Base-by-base conservation (phyloP, 306 rosid species). In the Pyrus communis region DNA sequence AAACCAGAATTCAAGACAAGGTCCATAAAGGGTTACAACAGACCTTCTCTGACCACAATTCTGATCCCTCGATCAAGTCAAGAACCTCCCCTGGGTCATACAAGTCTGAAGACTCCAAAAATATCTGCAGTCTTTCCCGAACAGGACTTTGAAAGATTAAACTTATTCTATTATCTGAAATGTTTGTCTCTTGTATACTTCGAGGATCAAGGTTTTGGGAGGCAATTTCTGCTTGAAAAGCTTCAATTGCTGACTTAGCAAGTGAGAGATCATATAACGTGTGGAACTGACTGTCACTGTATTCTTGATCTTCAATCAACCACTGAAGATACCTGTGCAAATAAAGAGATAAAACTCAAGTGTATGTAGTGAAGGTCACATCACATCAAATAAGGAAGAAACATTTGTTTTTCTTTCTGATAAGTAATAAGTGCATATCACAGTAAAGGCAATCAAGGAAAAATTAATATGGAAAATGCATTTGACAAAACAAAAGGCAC, bases 51-150 rank as follows among this genome's bases (percentile, higher is more conserved):
- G 85, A 82, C 98, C 97, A 95, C 65, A 95, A 85, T 71, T 95
- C 98, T 76, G 98, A 95, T 78, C 88, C 96, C 88, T 88, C 98
- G 79, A 95, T 87, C 87, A 95, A 84, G 78, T 92, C 92, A 67
- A 95, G 91, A 87, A 95, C 90, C 74, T 95, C 98, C 80, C 92
- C 98, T 46, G 98, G 92, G 76, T 95, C 98, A 88, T 90, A 95
- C 81, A 92, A 79, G 75, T 92, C 98, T 22, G 98, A 95, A 78
- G 97, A 92, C 74, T 89, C 92, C 83, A 95, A 86, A 78, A 95
- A 95, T 45, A 87, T 71, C 89, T 95, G 98, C 76, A 95, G 86
- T 76, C 97, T 88, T 86, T 95, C 91, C 71, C 89, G 84, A 78
- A 88, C 88, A 72, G 96, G 81, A 84, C 78, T 86, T 83, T 86